Conservation (phyloP, 1,284 basidiomycete species). For the Erythrobasidium hasegawianum region DNA sequence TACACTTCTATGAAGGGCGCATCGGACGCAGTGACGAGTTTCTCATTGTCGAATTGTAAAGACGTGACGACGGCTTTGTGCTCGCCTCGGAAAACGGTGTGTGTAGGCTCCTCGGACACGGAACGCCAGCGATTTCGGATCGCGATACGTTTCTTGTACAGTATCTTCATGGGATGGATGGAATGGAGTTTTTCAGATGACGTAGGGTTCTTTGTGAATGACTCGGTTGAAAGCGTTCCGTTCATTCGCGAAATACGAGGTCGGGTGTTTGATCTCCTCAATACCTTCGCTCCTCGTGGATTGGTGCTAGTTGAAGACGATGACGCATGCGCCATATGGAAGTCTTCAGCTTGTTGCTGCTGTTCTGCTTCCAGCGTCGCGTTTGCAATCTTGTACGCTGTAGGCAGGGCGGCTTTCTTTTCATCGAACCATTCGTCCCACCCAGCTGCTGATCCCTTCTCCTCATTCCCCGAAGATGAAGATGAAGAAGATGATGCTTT, state of each 20-base stretch:
- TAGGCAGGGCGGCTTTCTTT: conserved; percentile 24
- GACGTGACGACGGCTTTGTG: conserved; percentile 88
- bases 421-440: conserved; percentile 38
- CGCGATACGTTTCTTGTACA: conserved; percentile 77
- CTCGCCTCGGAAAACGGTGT: conserved; percentile 76
- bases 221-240: background rate
- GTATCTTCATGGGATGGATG: conserved; percentile 76
- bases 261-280: conserved; percentile 6
- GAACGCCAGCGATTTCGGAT: conserved; percentile 68
- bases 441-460: no score
- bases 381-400: conserved; percentile 10
- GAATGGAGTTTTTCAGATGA: conserved; percentile 42
- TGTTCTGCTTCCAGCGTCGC: no score
- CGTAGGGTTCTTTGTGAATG: background rate
- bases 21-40: conserved; percentile 91
- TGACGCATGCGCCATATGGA: background rate
- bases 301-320: background rate
- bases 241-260: conserved; percentile 1
- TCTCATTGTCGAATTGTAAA: conserved; percentile 83
- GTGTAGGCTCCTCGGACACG: conserved; percentile 59
- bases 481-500: conserved; percentile 28
- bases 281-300: background rate
- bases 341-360: conserved; percentile 1
- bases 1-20: conserved; percentile 91
- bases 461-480: no score